phyloP scores from a whole-genome alignment of 768 basidiomycete genomes.

The Tricholoma bakamatsutake region DNA sequence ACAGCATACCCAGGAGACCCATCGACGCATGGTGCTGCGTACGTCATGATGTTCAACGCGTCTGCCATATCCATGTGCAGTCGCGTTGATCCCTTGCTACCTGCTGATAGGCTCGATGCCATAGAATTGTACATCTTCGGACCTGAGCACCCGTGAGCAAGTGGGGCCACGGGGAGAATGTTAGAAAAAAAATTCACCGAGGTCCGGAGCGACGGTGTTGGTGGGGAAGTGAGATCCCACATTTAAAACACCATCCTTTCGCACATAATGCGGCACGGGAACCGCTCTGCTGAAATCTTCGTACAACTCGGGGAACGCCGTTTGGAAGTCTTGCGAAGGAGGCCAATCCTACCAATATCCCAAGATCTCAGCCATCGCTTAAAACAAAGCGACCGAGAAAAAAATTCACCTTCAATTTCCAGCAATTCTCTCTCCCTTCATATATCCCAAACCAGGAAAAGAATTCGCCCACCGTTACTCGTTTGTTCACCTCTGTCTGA shows the following conservation, averaged over 20 bases:
- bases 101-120: conserved; percentile 56
- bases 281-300: conserved; percentile 80
- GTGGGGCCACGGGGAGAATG: conserved; percentile 2
- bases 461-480: conserved; percentile 69
- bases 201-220: conserved; percentile 73
- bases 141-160: conserved; percentile 36
- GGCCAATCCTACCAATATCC: conserved; percentile 76
- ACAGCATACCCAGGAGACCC: conserved; percentile 75
- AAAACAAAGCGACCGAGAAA: neutral
- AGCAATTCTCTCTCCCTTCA: conserved; percentile 45
- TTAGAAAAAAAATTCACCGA: conserved; percentile 43
- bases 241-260: conserved; percentile 85
- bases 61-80: conserved; percentile 96
- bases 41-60: conserved; percentile 88
- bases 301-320: conserved; percentile 77
- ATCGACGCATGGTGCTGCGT: conserved; percentile 49
- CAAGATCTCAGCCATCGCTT: neutral
- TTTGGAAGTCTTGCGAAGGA: conserved; percentile 77
- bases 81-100: conserved; percentile 80
- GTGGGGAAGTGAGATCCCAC: conserved; percentile 85
- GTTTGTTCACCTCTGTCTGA: conserved; percentile 60
- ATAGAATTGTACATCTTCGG: conserved; percentile 96
- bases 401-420: conserved; percentile 68
- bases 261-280: conserved; percentile 86
- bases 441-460: conserved; percentile 74